These are phyloP conservation scores for Neoconidiobolus thromboides DNA, from an alignment of 371 early-diverging fungal genomes.

Conservation along the genomic window DNA sequence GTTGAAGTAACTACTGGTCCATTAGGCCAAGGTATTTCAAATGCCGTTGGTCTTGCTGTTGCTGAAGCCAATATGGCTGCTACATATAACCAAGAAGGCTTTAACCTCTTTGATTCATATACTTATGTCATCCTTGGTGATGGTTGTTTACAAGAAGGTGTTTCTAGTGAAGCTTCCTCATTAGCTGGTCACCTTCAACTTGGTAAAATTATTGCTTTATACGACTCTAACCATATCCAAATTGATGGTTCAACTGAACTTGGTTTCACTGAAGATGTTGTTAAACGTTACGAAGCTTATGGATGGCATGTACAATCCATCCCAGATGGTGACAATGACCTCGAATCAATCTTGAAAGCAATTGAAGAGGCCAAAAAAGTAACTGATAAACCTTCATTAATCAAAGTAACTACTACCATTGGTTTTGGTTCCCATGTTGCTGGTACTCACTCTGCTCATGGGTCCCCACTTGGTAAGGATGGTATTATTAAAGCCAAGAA, in stretches of 20 bases:
- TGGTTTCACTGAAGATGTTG: constrained; percentile 87
- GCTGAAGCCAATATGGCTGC: constrained; percentile 77
- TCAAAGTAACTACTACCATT: constrained; percentile 66
- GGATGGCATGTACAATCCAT: constrained; percentile 81
- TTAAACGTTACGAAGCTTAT: constrained; percentile 73
- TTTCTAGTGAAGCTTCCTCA: constrained; percentile 85
- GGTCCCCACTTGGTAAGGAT: constrained; percentile 74
- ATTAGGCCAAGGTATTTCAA: constrained; percentile 93
- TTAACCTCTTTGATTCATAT: constrained; percentile 59
- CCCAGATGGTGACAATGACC: constrained; percentile 68
- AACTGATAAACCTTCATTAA: constrained; percentile 69
- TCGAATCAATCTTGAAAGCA: constrained; percentile 46
- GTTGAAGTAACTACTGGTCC: constrained; percentile 98
- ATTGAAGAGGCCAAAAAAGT: constrained; percentile 62
- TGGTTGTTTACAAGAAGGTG: constrained; percentile 99
- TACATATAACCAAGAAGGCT: constrained; percentile 73
- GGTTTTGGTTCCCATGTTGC: constrained; percentile 72
- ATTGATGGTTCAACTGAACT: constrained; percentile 87
- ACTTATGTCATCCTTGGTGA: constrained; percentile 89
- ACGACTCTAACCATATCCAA: constrained; percentile 92
- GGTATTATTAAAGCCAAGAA: constrained; percentile 75
- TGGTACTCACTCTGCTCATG: constrained; percentile 81
- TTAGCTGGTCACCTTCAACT: constrained; percentile 92
- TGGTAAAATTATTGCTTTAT: constrained; percentile 88
- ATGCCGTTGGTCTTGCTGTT: constrained; percentile 93